phyloP scores from a whole-genome alignment of 2,329 filamentous ascomycete genomes.

The Diaporthe caulivora region DNA sequence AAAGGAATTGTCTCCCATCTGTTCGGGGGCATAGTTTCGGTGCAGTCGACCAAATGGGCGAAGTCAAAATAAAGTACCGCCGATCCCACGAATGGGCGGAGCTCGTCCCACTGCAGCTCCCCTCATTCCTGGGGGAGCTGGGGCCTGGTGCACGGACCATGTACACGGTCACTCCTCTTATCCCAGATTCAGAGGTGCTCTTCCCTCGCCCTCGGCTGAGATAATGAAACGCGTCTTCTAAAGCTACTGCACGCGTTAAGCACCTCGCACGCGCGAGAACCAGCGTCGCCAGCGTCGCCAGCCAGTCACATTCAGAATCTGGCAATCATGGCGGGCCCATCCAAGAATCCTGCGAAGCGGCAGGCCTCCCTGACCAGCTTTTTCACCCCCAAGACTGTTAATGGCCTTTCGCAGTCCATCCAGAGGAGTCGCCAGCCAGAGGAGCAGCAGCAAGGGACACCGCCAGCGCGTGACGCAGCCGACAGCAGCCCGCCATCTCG shows the following conservation, averaged over 20 bases:
- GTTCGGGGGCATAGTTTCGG: not conserved
- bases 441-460: conserved; percentile 11
- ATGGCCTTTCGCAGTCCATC: conserved; percentile 51
- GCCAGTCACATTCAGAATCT: not conserved
- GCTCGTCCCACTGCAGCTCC: conserved; percentile 18
- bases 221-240: conserved; percentile 19
- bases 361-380: conserved; percentile 90
- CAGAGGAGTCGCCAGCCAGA: conserved; percentile 36
- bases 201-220: not conserved
- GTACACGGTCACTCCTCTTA: not conserved
- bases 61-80: conserved; percentile 30
- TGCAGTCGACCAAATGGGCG: not conserved
- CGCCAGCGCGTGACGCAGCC: not conserved
- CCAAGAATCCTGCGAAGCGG: conserved; percentile 67
- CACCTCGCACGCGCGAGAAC: not conserved
- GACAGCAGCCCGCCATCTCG: conserved; percentile 47
- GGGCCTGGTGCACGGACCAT: not conserved
- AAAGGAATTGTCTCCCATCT: not conserved
- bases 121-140: not conserved
- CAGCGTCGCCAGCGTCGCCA: conserved; percentile 12
- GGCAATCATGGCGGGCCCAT: conserved; percentile 51
- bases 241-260: conserved; percentile 30
- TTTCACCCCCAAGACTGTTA: conserved; percentile 75
- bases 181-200: not conserved
- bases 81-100: conserved; percentile 19